Percentiles rank a stretch among this genome's conserved stretches.
Conservation (phyloP, 805 yeast species). For the Sugiyamaella lignohabitans region DNA sequence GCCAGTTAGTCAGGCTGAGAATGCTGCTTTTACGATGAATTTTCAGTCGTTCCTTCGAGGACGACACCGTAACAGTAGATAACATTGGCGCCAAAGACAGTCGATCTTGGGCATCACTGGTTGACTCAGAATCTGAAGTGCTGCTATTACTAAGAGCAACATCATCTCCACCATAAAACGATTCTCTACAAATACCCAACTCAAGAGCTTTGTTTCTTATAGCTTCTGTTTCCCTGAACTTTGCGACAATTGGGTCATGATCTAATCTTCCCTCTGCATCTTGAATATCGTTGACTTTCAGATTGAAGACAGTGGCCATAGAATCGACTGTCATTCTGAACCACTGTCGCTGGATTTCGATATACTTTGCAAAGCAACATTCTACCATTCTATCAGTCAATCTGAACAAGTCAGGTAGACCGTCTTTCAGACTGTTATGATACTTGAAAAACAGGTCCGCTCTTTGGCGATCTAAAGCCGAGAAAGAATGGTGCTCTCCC, state of each 20-base stretch:
- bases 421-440: slow-evolving; percentile 20
- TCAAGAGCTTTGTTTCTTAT: slow-evolving; percentile 2
- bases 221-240: slow-evolving; percentile 3
- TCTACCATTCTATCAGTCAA: slow-evolving; percentile 17
- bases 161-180: slow-evolving; percentile 2
- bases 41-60: background rate
- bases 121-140: slow-evolving; percentile 1
- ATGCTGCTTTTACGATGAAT: slow-evolving; percentile 12
- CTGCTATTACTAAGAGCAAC: background rate
- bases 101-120: background rate
- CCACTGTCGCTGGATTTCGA: slow-evolving; percentile 21
- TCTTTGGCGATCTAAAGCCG: slow-evolving; percentile 8
- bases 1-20: slow-evolving; percentile 15
- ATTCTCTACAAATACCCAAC: slow-evolving; percentile 7
- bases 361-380: slow-evolving; percentile 11
- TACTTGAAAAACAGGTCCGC: slow-evolving; percentile 22
- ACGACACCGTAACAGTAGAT: background rate
- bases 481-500: background rate
- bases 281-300: slow-evolving; percentile 12
- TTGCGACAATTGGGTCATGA: slow-evolving; percentile 14
- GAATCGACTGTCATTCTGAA: slow-evolving; percentile 20
- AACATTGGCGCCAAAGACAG: background rate
- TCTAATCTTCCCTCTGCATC: slow-evolving; percentile 6
- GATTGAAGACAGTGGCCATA: slow-evolving; percentile 18
- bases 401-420: slow-evolving; percentile 20